Base-by-base conservation (phyloP, 2,329 filamentous ascomycete genomes). In the Dactylellina parvicollis region DNA sequence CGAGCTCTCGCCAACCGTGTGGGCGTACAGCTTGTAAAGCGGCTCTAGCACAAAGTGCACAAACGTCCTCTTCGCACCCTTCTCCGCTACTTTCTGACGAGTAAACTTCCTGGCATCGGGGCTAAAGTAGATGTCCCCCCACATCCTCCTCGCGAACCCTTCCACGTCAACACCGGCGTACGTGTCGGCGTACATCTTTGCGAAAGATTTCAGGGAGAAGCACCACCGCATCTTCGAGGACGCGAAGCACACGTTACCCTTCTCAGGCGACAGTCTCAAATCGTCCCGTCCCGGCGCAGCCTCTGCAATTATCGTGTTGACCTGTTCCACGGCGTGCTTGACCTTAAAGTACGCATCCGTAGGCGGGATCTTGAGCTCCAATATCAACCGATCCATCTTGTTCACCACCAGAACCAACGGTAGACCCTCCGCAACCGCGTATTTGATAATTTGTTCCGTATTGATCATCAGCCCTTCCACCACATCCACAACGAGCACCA, bases 401-500 rank as follows among this genome's bases (percentile, higher is more conserved):
- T 98, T 99, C 82, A 99, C 86, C 64, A 99, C 88, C 74, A 99
- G 83, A 0, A 92, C 95, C 77, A 99, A 82, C 0, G 95, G 94
- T 3, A 98, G 85, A 77, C 92, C 91, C 80, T 97, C 92, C 26
- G 96, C 84, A 2, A 97, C 90, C 1, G 93, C 93, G 81, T 99
- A 92, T 82, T 92, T 96, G 82, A 99, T 97, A 78, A 96, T 93
- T 80, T 97, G 91, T 82, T 99, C 94, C 0, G 95, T 96, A 80
- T 96, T 96, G 78, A 95, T 87, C 82, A 98, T 95, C n/a, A 99
- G 93, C n/a, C 95, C 95, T 81, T 99, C 95, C 0, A 99, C 92
- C 20, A 97, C 92, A 80, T 99, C 95, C 14, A 99, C 93, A 12
- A 99, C 90, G 52, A 99, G 83, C 57, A 96, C 94, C 22, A 98